Conservation (phyloP, 306 rosid species). For the Ammopiptanthus mongolicus region DNA sequence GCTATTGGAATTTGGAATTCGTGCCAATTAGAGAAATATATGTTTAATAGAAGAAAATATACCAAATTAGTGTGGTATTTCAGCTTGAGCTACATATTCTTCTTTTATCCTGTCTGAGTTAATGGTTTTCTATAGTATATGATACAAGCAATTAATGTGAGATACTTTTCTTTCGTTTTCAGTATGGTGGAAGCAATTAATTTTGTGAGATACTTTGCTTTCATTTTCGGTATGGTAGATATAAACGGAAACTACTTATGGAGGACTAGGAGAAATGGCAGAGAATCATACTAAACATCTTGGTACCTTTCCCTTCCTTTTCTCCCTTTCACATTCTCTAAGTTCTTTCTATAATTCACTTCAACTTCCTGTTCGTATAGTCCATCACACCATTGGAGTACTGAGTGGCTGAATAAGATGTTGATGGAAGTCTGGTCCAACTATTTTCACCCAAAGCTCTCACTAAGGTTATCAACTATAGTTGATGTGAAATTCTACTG, state of each 20-base stretch:
- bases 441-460: conserved; percentile 59
- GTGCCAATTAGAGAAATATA: not conserved
- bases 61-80: not conserved
- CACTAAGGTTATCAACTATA: conserved; percentile 55
- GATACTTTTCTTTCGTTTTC: conserved; percentile 33
- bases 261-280: conserved; percentile 94
- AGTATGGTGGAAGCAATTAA: conserved; percentile 39
- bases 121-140: conserved; percentile 15
- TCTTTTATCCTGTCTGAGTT: not conserved
- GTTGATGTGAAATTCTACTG: conserved; percentile 62
- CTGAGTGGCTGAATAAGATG: conserved; percentile 88
- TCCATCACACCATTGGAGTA: conserved; percentile 87
- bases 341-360: conserved; percentile 21
- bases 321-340: not conserved
- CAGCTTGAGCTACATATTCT: not conserved
- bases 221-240: conserved; percentile 14
- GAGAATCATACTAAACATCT: conserved; percentile 52
- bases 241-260: conserved; percentile 62
- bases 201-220: too few species aligned
- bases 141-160: conserved; percentile 14
- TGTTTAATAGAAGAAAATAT: not conserved
- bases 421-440: conserved; percentile 77
- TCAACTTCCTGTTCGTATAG: conserved; percentile 34
- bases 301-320: conserved; percentile 39
- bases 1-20: not conserved